Evolutionary conservation across 257 asterid species (phyloP), one percentile per base, ranked within the genome.

Genomic region (Salvia hispanica): DNA sequence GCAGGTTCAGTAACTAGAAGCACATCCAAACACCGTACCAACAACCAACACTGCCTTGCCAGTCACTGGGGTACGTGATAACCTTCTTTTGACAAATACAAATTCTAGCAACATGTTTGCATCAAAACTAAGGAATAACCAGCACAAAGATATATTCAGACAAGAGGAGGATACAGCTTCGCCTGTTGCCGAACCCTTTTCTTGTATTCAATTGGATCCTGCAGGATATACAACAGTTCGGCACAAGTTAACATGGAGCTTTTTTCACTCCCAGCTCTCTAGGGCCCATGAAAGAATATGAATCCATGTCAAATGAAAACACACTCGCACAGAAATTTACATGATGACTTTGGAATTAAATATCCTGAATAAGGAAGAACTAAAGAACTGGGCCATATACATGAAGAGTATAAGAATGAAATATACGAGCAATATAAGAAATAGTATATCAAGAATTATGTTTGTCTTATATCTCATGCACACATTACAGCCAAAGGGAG

Each of bases 131-230:
- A 15, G 50, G 42, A 62, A 62, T 62, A 21, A 62, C 18, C 34
- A 75, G 55, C 61, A 44, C 68, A 68, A 48, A 62, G 13, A 50
- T 55, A 44, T 52, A 58, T 42, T 79, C 80, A 85, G 81, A 88
- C 67, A 18, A 83, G 75, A 5, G 95, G 72, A 0, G 98, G 97
- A 31, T 90, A 90, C 82, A 60, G 85, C 86, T 93, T 88, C 8
- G 98, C 86, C 80, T 93, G 98, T 71, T 62, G 83, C 56, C 84
- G 77, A 65, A 93, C 94, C 74, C 94, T 82, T 79, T 75, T 90
- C 80, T 78, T 80, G 88, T 93, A 93, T 77, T 93, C 98, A n/a
- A 67, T 75, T 2, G 77, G 57, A 65, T 90, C 96, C 98, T 93
- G 96, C 86, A 85, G 12, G 21, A 50, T 65, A 16, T 37, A 21